Evolutionary conservation across 2,329 filamentous ascomycete genomes (phyloP).

Genomic region (Cyclaneusma minus): DNA sequence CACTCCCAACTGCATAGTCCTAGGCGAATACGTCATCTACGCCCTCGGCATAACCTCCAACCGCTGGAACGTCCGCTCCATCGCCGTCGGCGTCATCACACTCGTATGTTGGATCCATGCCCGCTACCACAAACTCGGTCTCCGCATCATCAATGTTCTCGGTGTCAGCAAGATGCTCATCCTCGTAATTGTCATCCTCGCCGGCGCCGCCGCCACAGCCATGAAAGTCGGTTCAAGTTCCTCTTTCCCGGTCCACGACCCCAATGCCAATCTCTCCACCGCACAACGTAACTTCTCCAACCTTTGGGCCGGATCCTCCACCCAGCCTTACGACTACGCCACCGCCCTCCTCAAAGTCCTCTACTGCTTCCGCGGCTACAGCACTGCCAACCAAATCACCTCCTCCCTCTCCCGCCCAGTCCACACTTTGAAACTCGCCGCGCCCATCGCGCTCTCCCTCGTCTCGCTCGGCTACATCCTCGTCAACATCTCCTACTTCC

Average conservation of each 20-base stretch:
- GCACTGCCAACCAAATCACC: conserved; percentile 38
- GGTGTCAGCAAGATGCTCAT: conserved; percentile 33
- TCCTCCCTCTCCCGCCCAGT: conserved; percentile 40
- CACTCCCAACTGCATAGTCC: conserved; percentile 33
- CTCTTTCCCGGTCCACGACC: conserved; percentile 7
- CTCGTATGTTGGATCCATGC: conserved; percentile 30
- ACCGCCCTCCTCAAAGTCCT: conserved; percentile 39
- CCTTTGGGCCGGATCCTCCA: conserved; percentile 23
- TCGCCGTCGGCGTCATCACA: conserved; percentile 30
- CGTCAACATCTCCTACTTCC: conserved; percentile 42
- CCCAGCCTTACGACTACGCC: conserved; percentile 25
- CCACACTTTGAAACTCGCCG: conserved; percentile 40
- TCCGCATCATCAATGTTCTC: conserved; percentile 31
- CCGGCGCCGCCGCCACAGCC: conserved; percentile 22
- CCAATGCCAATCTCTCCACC: conserved; percentile 11
- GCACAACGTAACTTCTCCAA: conserved; percentile 25
- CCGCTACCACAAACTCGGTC: conserved; percentile 27
- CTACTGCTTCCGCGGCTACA: conserved; percentile 38
- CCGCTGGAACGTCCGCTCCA: conserved; percentile 31
- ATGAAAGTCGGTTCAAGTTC: conserved; percentile 17
- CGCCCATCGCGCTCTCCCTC: conserved; percentile 34
- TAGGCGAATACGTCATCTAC: conserved; percentile 34
- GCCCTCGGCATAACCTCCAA: conserved; percentile 23
- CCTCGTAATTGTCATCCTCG: conserved; percentile 28
- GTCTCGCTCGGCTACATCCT: conserved; percentile 40